These are phyloP conservation scores for Tylopilus subfusipes DNA, from an alignment of 768 basidiomycete species.

Conservation along the genomic window DNA sequence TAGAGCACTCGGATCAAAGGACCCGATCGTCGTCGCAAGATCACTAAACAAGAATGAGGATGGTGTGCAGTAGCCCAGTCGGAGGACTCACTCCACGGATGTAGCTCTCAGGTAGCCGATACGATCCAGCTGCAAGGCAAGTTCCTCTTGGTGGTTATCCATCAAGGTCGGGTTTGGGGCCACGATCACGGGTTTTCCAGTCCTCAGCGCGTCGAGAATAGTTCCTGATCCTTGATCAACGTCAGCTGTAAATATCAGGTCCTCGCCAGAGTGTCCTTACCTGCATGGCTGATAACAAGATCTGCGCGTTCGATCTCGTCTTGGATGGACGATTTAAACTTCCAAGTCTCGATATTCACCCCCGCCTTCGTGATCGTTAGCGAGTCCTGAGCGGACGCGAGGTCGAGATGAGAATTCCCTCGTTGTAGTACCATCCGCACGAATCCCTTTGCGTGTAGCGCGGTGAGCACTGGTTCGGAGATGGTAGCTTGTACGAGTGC, in stretches of 20 bases:
- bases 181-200: slow-evolving; percentile 74
- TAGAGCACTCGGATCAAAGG: slow-evolving; percentile 43
- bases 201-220: slow-evolving; percentile 81
- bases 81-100: slow-evolving; percentile 50
- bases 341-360: slow-evolving; percentile 61
- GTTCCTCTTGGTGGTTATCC: slow-evolving; percentile 91
- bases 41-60: slow-evolving; percentile 36
- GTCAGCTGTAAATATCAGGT: background rate
- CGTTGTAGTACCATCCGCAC: slow-evolving; percentile 67
- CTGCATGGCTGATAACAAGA: slow-evolving; percentile 91
- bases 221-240: slow-evolving; percentile 78
- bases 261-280: slow-evolving; percentile 40
- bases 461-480: slow-evolving; percentile 53
- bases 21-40: slow-evolving; percentile 51
- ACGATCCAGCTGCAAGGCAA: slow-evolving; percentile 64
- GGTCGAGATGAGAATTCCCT: slow-evolving; percentile 57
- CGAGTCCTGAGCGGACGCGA: slow-evolving; percentile 13
- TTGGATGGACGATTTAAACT: slow-evolving; percentile 70
- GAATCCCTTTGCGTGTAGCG: slow-evolving; percentile 55
- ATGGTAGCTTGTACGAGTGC: slow-evolving; percentile 60
- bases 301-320: slow-evolving; percentile 63
- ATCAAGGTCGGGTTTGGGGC: slow-evolving; percentile 87
- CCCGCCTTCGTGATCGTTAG: slow-evolving; percentile 32
- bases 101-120: slow-evolving; percentile 58
- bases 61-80: background rate